phyloP scores from a whole-genome alignment of 805 yeast genomes.

The Yueomyces sp. region DNA sequence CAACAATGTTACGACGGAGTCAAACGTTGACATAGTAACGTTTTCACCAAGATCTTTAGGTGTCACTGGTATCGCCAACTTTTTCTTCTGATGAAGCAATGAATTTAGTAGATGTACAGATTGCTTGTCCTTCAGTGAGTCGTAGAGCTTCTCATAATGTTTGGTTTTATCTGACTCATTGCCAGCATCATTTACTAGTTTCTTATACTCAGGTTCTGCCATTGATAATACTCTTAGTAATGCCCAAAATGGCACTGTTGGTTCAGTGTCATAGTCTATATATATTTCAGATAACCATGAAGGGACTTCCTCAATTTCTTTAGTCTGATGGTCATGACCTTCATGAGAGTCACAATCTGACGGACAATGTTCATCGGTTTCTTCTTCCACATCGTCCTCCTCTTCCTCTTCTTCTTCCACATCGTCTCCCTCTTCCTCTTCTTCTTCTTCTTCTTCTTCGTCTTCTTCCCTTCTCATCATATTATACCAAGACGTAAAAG shows the following conservation, averaged over 20 bases:
- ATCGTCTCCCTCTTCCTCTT: slow-evolving; percentile 4
- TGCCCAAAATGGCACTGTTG: slow-evolving; percentile 33
- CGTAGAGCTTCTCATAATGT: not conserved
- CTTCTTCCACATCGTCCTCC: slow-evolving; percentile 3
- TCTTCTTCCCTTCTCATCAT: slow-evolving; percentile 6
- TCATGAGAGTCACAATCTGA: slow-evolving; percentile 5
- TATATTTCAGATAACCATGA: slow-evolving; percentile 34
- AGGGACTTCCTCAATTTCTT: slow-evolving; percentile 7
- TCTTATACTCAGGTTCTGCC: slow-evolving; percentile 14
- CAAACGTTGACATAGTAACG: too few species aligned
- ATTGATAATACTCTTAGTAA: slow-evolving; percentile 26
- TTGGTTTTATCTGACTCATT: not conserved
- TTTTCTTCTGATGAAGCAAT: not conserved
- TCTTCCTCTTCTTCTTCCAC: slow-evolving; percentile 5
- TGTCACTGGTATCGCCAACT: not conserved
- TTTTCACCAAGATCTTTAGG: too few species aligned
- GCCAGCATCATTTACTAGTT: slow-evolving; percentile 6
- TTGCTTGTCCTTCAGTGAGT: not conserved
- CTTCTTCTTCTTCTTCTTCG: slow-evolving; percentile 8
- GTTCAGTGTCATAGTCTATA: slow-evolving; percentile 29
- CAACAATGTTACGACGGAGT: not conserved
- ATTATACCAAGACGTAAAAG: slow-evolving; percentile 8
- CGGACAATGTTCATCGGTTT: slow-evolving; percentile 2
- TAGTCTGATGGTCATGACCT: slow-evolving; percentile 6
- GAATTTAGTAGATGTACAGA: not conserved